Evolutionary conservation across 371 early-diverging fungal species (phyloP), one percentile per base, ranked within the genome.

Genomic region (Catenaria anguillulae): DNA sequence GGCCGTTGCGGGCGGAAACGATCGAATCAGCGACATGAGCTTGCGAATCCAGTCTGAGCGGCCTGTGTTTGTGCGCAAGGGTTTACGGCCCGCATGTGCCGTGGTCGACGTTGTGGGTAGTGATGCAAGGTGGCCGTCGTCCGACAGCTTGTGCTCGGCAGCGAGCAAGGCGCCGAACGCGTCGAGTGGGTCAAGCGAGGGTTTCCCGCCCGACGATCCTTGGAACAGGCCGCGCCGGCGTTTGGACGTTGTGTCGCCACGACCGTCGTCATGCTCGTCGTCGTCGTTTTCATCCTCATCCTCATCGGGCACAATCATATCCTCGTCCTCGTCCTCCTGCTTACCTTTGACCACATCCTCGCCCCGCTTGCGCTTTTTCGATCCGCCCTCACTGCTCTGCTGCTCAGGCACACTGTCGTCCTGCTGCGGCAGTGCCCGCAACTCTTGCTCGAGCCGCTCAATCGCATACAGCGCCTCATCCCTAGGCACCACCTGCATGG

Each of bases 141-240:
- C 52, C 4, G 52, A 15, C 4, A 50, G 29, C 15, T 6, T 13
- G 1, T 13, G 29, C 29, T 50, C 52, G 31, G 52, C 52, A n/a
- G n/a, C n/a, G n/a, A n/a, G n/a, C n/a, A n/a, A n/a, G n/a, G 63
- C 36, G 54, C 62, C 31, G 54, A 54, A 40, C 40, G 40, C 40
- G 40, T 17, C 10, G 40, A 40, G 17, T 17, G 5, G 5, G 40
- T 5, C 40, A 5, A 40, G 40, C 48, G 48, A 23, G 24, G 48
- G 2, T 23, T 48, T 12, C 48, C n/a, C n/a, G 48, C 12, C n/a
- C 29, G 48, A 23, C 3, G 48, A 23, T 24, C 24, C 48, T 40
- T 40, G 40, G 56, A 54, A 63, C 40, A 40, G 40, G 10, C 10
- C 40, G 17, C 40, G 10, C 60, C 24, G 60, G 60, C 10, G 10